Conservation (phyloP, 495 filamentous ascomycete genomes). For the Corynascus novoguineensis region DNA sequence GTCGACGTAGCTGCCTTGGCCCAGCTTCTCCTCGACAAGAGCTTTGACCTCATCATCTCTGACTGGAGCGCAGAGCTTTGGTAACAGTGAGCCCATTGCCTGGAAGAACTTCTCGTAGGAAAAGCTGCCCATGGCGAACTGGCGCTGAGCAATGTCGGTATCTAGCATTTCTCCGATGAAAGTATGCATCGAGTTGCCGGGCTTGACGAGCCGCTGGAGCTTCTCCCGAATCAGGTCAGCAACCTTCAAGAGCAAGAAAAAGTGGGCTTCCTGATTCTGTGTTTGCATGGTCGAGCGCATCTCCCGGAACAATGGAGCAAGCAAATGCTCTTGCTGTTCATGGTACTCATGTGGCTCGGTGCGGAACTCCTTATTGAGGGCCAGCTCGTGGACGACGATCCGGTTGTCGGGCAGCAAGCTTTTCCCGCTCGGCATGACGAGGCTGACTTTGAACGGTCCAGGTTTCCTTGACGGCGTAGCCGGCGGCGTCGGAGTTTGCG, state of each 20-base stretch:
- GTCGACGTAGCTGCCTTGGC: slow-evolving; percentile 71
- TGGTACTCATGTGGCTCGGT: slow-evolving; percentile 48
- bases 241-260: slow-evolving; percentile 70
- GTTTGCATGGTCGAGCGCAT: slow-evolving; percentile 71
- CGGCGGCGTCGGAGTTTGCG: slow-evolving; percentile 42
- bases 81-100: slow-evolving; percentile 83
- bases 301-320: slow-evolving; percentile 63
- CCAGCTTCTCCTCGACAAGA: slow-evolving; percentile 63
- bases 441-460: slow-evolving; percentile 36
- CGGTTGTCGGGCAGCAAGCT: slow-evolving; percentile 74
- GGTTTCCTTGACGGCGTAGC: slow-evolving; percentile 33
- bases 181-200: slow-evolving; percentile 73
- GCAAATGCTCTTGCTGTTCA: slow-evolving; percentile 44
- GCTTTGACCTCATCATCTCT: slow-evolving; percentile 79
- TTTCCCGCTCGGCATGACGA: slow-evolving; percentile 34
- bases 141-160: slow-evolving; percentile 64
- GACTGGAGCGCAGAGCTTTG: slow-evolving; percentile 87
- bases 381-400: slow-evolving; percentile 80
- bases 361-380: slow-evolving; percentile 79
- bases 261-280: slow-evolving; percentile 58
- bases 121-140: slow-evolving; percentile 76
- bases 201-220: slow-evolving; percentile 72
- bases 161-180: slow-evolving; percentile 84
- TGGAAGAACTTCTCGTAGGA: slow-evolving; percentile 91
- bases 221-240: slow-evolving; percentile 80